Evolutionary conservation across 176 grass and related monocot species (phyloP), one percentile per base, ranked within the genome.

Genomic region (Zea mays): DNA sequence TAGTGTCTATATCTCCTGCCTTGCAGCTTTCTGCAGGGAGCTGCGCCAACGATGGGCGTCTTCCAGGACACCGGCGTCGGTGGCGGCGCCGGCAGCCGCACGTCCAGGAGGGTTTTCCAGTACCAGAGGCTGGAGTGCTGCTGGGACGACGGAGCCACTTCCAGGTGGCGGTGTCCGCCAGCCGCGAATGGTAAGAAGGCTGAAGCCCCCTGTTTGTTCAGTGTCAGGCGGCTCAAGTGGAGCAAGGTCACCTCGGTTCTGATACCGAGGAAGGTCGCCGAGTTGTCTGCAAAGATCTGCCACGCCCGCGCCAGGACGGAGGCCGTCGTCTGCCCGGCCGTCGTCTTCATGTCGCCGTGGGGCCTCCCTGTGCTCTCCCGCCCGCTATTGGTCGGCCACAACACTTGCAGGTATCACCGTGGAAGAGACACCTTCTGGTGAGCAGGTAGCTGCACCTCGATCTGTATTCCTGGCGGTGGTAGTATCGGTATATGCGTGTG

Each of bases 321-420:
- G 0, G 81, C 42, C 0, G 78, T 75, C 36, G 4, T 70, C 33
- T 74, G 78, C 59, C 85, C 78, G 0, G 10, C 64, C 55, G 46
- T 91, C 56, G 39, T 91, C 69, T 91, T 88, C 73, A 45, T 80
- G 78, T 88, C 85, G 3, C 89, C 84, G 7, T 88, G 85, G 89
- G 89, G 89, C 12, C 85, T 91, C 16, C 89, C 89, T 1, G 74
- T 91, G 64, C 63, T 91, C 64, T 88, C 89, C 70, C 63, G 79
- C 35, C 69, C 85, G 9, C 81, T 67, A 1, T 19, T 82, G 35
- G 54, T 4, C 0, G 41, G 74, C 42, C 70, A 56, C 73, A 91
- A 60, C 69, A 72, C 27, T 27, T 27, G 34, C 55, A 90, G 59
- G 83, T 10, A 57, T 57, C 75, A 15, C 68, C 80, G 75, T 79